phyloP scores from a whole-genome alignment of 1,284 basidiomycete genomes.

The Coniferiporia weirii region DNA sequence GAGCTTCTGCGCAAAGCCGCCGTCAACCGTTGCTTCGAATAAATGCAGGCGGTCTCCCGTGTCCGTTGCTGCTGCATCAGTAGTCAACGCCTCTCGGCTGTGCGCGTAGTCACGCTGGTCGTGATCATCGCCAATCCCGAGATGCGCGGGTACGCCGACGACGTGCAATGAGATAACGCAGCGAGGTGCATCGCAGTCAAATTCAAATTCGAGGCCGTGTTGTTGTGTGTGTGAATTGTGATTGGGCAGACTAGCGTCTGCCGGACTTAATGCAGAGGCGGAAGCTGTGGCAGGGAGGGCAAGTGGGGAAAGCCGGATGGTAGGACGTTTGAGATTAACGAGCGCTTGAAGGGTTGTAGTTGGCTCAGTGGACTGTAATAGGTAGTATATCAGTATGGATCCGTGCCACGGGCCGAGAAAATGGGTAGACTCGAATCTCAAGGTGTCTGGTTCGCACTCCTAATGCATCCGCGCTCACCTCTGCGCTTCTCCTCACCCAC shows the following conservation, averaged over 20 bases:
- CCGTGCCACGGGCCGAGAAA: not conserved
- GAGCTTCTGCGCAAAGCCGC: slow-evolving; percentile 74
- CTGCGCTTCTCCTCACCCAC: slow-evolving; percentile 83
- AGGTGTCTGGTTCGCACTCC: too few relatives aligned
- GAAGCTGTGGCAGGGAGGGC: slow-evolving; percentile 10
- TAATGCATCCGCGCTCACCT: slow-evolving; percentile 41
- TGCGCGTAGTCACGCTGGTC: not conserved
- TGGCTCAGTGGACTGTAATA: slow-evolving; percentile 59
- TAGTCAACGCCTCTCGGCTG: too few relatives aligned
- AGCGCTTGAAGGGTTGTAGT: slow-evolving; percentile 88
- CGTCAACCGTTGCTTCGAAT: slow-evolving; percentile 69
- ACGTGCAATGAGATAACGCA: slow-evolving; percentile 74
- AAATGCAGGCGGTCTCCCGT: slow-evolving; percentile 50
- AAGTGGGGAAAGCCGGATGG: slow-evolving; percentile 66
- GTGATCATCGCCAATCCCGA: slow-evolving; percentile 25
- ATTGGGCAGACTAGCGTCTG: too few relatives aligned
- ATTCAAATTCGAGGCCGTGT: slow-evolving; percentile 82
- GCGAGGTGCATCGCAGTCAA: slow-evolving; percentile 81
- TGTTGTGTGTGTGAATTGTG: slow-evolving; percentile 31
- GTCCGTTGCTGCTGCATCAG: too few relatives aligned
- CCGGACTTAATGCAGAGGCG: too few relatives aligned
- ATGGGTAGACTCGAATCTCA: too few relatives aligned
- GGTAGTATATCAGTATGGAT: not conserved
- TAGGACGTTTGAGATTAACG: slow-evolving; percentile 86
- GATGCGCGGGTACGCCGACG: slow-evolving; percentile 56